Conservation (phyloP, 495 filamentous ascomycete genomes). For the Annulohypoxylon maeteangense region DNA sequence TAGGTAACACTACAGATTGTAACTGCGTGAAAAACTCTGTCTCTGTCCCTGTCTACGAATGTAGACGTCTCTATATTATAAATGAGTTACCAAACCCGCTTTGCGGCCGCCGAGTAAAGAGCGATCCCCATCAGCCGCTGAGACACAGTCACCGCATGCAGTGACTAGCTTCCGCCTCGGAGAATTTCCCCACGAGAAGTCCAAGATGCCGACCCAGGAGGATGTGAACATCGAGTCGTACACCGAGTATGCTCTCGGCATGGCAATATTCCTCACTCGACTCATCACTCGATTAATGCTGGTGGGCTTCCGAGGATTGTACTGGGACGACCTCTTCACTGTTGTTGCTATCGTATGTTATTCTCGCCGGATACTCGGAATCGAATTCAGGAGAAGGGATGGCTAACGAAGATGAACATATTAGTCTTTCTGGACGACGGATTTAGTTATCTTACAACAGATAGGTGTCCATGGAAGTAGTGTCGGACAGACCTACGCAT, state of each 20-base stretch:
- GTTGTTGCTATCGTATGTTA: slow-evolving; percentile 20
- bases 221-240: slow-evolving; percentile 27
- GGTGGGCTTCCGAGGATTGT: slow-evolving; percentile 10
- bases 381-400: not conserved
- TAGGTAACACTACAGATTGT: slow-evolving; percentile 1
- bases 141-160: not conserved
- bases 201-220: slow-evolving; percentile 20
- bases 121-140: not conserved
- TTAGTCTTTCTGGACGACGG: slow-evolving; percentile 22
- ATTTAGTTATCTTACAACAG: slow-evolving; percentile 15
- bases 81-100: not conserved
- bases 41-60: slow-evolving; percentile 4
- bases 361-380: not conserved
- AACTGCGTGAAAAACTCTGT: slow-evolving; percentile 2
- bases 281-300: slow-evolving; percentile 11
- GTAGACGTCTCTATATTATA: slow-evolving; percentile 10
- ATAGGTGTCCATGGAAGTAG: slow-evolving; percentile 28
- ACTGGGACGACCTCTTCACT: slow-evolving; percentile 24
- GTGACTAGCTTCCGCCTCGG: not conserved
- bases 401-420: not conserved
- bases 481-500: slow-evolving; percentile 19
- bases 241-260: slow-evolving; percentile 23
- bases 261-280: slow-evolving; percentile 18
- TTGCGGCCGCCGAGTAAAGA: slow-evolving; percentile 3
- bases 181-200: slow-evolving; percentile 1